These are phyloP conservation scores for Moesziomyces sp. DNA, from an alignment of 1,284 basidiomycete species.

Conservation along the genomic window DNA sequence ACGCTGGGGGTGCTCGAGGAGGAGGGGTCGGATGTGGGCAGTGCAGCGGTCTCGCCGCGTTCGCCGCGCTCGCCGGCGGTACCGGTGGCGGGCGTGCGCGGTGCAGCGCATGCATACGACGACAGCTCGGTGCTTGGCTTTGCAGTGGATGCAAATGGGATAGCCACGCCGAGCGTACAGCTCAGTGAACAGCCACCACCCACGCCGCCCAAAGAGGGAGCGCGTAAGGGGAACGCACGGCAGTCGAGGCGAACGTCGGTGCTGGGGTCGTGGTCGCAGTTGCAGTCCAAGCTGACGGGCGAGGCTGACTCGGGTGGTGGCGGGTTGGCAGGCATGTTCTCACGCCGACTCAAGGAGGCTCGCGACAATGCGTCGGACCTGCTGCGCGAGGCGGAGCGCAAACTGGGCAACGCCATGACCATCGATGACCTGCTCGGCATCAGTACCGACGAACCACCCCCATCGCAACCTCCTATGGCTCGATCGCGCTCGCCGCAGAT, in stretches of 20 bases:
- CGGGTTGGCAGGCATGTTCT: constrained; percentile 22
- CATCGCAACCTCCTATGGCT: neutral
- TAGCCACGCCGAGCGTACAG: constrained; percentile 4
- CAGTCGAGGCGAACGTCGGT: constrained; percentile 16
- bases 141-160: constrained; percentile 20
- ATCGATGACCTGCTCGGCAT: constrained; percentile 33
- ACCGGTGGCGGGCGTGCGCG: neutral
- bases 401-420: constrained; percentile 44
- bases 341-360: constrained; percentile 34
- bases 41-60: constrained; percentile 24
- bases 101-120: neutral
- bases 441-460: neutral
- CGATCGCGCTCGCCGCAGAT: constrained; percentile 12
- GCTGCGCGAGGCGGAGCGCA: constrained; percentile 33
- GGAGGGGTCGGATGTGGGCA: constrained; percentile 35
- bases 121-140: constrained; percentile 28
- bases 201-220: constrained; percentile 15
- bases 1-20: constrained; percentile 37
- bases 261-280: constrained; percentile 18
- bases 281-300: constrained; percentile 1
- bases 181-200: constrained; percentile 4
- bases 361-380: constrained; percentile 30
- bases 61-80: constrained; percentile 31
- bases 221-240: neutral
- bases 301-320: neutral